Base-by-base conservation (phyloP, 345 rosid species). In the Heritiera fomes region DNA sequence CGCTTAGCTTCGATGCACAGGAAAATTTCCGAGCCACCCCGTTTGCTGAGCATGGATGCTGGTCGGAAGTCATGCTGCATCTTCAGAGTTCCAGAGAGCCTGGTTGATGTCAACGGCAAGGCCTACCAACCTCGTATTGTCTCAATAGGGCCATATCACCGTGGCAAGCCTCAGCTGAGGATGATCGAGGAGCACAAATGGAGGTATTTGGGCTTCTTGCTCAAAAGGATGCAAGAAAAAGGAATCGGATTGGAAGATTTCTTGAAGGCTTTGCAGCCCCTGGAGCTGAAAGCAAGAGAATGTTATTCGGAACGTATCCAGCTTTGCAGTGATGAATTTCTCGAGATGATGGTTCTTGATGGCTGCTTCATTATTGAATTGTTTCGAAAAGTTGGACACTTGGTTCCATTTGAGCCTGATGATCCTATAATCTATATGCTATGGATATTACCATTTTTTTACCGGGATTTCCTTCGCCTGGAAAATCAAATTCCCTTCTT, bases 161-260 rank as follows among this genome's bases (percentile, higher is more conserved):
- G 82, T 5, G 90, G 90, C 14, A 55, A 88, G 50, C 47, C 78
- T 0, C 84, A 86, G 1, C 87, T 91, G 28, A 58, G 66, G 58
- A 91, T 93, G 91, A 90, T 93, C 20, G 90, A 93, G 74, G 94
- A 93, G 82, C 98, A 93, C 83, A 93, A 93, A 73, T 93, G 98
- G 94, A 79, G 80, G n/a, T 93, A 91, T 78, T 71, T 93, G 12
- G 86, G 91, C n/a, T 72, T 78, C 50, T 77, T 91, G 23, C 82
- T 91, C 52, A 23, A 75, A 4, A 83, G 98, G 75, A 81, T 83
- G 20, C 32, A 84, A 14, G 53, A 58, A 32, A 78, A 30, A 47
- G 82, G 80, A 0, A 11, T 90, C 34, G 32, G 60, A 28, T 80
- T 93, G 7, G 91, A 87, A 69, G 87, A 86, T 64, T 79, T 87